Conservation (phyloP, 2,329 filamentous ascomycete genomes). For the Calonectria ilicicola region DNA sequence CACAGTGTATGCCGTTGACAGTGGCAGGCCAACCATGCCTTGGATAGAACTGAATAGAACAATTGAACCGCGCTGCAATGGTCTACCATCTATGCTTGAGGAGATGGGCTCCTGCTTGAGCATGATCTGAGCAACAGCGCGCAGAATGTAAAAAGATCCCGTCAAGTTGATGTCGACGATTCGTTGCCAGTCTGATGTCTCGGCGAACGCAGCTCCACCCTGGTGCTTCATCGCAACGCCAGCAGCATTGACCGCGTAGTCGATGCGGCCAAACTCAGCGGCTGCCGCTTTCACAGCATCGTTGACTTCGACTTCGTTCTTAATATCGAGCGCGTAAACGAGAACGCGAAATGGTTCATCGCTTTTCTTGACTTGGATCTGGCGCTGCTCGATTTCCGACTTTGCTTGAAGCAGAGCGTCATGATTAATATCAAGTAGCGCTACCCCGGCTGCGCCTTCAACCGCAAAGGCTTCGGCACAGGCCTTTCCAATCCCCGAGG, state of each 20-base stretch:
- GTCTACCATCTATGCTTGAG: slow-evolving; percentile 47
- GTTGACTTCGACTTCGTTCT: slow-evolving; percentile 41
- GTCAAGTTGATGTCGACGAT: slow-evolving; percentile 57
- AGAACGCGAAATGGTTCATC: slow-evolving; percentile 5
- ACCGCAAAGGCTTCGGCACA: slow-evolving; percentile 43
- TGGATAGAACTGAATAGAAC: slow-evolving; percentile 37
- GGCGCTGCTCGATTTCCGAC: slow-evolving; percentile 33
- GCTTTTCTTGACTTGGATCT: background rate
- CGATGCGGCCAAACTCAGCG: slow-evolving; percentile 49
- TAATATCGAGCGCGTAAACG: slow-evolving; percentile 40
- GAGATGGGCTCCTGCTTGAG: slow-evolving; percentile 54
- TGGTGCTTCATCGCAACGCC: slow-evolving; percentile 53
- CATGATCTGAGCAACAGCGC: slow-evolving; percentile 56
- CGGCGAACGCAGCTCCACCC: slow-evolving; percentile 50
- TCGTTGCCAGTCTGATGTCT: slow-evolving; percentile 52
- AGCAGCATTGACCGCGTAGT: slow-evolving; percentile 56
- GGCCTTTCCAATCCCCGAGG: slow-evolving; percentile 47
- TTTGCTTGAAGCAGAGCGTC: slow-evolving; percentile 32
- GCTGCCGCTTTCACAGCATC: slow-evolving; percentile 42
- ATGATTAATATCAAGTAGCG: slow-evolving; percentile 41
- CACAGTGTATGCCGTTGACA: slow-evolving; percentile 33
- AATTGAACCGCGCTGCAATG: slow-evolving; percentile 31
- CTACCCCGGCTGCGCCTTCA: slow-evolving; percentile 45
- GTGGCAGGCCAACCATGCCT: slow-evolving; percentile 27
- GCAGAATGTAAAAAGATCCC: slow-evolving; percentile 55